Evolutionary conservation across 371 early-diverging fungal species (phyloP).

Genomic region (Batkoa obscura): DNA sequence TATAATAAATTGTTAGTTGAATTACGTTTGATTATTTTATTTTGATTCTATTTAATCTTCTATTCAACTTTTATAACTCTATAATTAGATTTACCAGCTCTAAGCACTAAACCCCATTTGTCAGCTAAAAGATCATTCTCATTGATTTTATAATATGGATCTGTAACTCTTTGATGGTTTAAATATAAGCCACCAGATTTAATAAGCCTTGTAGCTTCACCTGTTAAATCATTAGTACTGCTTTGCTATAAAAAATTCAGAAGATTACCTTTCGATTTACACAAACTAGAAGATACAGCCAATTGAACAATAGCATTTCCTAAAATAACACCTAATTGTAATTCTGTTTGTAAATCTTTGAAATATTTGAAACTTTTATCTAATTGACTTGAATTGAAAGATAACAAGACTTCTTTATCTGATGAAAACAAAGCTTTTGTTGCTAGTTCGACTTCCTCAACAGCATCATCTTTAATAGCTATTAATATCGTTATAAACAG

Average conservation of each 20-base stretch:
- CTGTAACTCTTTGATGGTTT: constrained; percentile 33
- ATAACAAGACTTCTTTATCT: neutral
- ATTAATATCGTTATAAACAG: neutral
- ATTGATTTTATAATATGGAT: constrained; percentile 6
- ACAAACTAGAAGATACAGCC: neutral
- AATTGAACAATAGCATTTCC: neutral
- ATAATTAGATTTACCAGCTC: constrained; percentile 40
- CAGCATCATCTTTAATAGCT: constrained; percentile 20
- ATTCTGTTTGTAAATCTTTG: constrained; percentile 47
- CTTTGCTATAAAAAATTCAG: neutral
- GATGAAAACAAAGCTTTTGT: neutral
- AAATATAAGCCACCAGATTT: constrained; percentile 57
- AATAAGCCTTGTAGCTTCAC: constrained; percentile 51
- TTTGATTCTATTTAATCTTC: no score
- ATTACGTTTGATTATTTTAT: no score
- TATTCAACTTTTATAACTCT: constrained; percentile 2
- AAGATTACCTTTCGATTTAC: neutral
- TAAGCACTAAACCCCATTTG: constrained; percentile 25
- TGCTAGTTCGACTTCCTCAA: constrained; percentile 9
- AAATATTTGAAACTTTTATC: constrained; percentile 33
- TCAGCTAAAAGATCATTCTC: constrained; percentile 10
- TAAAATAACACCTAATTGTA: constrained; percentile 13
- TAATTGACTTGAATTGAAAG: constrained; percentile 22
- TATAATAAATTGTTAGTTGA: no score
- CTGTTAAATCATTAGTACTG: constrained; percentile 11